phyloP scores from a whole-genome alignment of 352 stramenopile species.

The Peronospora farinosa region DNA sequence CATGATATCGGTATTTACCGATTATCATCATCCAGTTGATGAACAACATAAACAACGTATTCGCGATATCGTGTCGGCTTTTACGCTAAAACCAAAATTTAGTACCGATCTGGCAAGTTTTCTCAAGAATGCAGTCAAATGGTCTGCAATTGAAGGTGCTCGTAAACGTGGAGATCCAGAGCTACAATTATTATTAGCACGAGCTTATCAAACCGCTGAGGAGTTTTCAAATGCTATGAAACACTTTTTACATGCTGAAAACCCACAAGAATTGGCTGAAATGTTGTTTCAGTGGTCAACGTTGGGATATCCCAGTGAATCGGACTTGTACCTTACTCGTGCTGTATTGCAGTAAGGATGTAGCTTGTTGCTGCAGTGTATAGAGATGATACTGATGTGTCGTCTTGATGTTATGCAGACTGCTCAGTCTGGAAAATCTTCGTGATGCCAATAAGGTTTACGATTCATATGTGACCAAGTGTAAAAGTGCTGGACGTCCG shows the following conservation, averaged over 20 bases:
- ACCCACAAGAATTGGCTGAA: conserved; percentile 56
- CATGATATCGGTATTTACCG: conserved; percentile 64
- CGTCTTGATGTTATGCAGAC: conserved; percentile 25
- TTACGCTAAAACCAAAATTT: conserved; percentile 59
- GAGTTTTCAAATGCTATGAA: conserved; percentile 67
- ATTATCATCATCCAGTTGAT: conserved; percentile 67
- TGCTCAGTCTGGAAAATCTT: conserved; percentile 82
- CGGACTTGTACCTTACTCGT: conserved; percentile 72
- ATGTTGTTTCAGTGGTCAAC: conserved; percentile 72
- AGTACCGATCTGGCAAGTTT: conserved; percentile 59
- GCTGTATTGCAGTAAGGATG: conserved; percentile 69
- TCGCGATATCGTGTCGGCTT: conserved; percentile 55
- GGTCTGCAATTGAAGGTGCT: conserved; percentile 58
- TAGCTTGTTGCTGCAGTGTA: conserved; percentile 1
- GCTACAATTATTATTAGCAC: conserved; percentile 61
- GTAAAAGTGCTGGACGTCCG: conserved; percentile 31
- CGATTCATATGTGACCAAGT: conserved; percentile 54
- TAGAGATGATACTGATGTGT: conserved; percentile 4
- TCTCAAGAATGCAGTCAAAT: conserved; percentile 81
- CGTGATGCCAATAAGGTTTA: conserved; percentile 79
- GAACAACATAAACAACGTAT: conserved; percentile 62
- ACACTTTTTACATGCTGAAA: conserved; percentile 76
- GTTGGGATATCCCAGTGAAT: conserved; percentile 71
- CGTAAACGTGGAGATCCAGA: conserved; percentile 73
- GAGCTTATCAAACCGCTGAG: conserved; percentile 42